Evolutionary conservation across 306 rosid genomes (phyloP).

Genomic region (Prunus armeniaca): DNA sequence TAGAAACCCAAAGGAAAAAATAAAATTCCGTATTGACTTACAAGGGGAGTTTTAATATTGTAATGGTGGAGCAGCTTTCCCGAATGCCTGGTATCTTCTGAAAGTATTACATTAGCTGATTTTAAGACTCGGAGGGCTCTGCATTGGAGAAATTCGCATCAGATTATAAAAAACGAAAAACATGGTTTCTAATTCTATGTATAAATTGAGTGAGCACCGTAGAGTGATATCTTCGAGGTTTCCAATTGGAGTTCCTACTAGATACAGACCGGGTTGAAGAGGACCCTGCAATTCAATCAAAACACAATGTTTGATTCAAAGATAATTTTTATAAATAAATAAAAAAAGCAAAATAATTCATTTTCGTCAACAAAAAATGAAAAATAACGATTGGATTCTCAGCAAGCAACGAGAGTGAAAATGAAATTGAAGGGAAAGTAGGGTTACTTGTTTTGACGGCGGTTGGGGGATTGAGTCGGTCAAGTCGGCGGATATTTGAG

Average conservation of each 20-base stretch:
- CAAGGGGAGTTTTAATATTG: constrained; percentile 82
- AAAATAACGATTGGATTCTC: neutral
- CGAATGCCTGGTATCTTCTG: constrained; percentile 94
- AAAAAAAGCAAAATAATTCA: neutral
- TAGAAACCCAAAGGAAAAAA: neutral
- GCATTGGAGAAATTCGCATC: constrained; percentile 11
- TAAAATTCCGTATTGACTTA: constrained; percentile 24
- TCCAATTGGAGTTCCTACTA: constrained; percentile 90
- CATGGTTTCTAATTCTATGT: neutral
- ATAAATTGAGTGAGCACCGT: constrained; percentile 36
- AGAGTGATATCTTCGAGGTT: constrained; percentile 77
- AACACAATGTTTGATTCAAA: neutral
- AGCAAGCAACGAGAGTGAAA: neutral
- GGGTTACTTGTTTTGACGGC: constrained; percentile 47
- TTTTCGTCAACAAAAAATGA: neutral
- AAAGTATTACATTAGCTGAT: constrained; percentile 77
- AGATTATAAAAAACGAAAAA: neutral
- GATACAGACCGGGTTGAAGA: constrained; percentile 74
- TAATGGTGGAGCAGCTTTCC: constrained; percentile 83
- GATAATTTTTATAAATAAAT: no score
- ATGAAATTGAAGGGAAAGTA: neutral
- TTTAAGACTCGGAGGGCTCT: constrained; percentile 82
- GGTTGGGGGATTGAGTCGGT: constrained; percentile 32
- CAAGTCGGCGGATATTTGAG: constrained; percentile 25
- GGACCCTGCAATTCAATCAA: constrained; percentile 36